Conservation (phyloP, 2,329 filamentous ascomycete genomes). For the Arachnopeziza araneosa region DNA sequence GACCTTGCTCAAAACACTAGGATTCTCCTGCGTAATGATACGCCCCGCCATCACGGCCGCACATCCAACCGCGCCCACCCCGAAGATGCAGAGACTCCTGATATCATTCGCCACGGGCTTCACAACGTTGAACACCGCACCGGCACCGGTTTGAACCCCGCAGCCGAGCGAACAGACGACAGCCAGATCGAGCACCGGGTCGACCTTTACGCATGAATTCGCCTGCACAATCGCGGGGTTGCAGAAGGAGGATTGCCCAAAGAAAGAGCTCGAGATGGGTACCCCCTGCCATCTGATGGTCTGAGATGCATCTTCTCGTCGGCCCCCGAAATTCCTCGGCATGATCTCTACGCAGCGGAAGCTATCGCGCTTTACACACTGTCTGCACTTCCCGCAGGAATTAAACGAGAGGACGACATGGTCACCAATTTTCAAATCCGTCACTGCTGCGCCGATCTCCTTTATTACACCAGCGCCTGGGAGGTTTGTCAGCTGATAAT, state of each 20-base stretch:
- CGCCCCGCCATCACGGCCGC: not conserved
- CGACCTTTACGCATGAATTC: conserved; percentile 20
- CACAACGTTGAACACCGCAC: conserved; percentile 33
- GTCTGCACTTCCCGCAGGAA: conserved; percentile 27
- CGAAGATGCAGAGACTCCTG: conserved; percentile 24
- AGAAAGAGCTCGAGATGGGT: conserved; percentile 23
- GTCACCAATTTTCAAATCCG: conserved; percentile 6
- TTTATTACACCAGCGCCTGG: conserved; percentile 4
- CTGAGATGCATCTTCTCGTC: not conserved
- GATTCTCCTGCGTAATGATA: not conserved
- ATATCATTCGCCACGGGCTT: conserved; percentile 22
- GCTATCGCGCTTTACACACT: conserved; percentile 16
- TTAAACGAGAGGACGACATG: conserved; percentile 31
- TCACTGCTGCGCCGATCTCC: conserved; percentile 2
- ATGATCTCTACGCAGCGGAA: conserved; percentile 18
- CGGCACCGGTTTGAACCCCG: conserved; percentile 37
- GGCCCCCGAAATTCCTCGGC: conserved; percentile 15
- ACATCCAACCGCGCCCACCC: conserved; percentile 33
- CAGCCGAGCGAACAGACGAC: conserved; percentile 36
- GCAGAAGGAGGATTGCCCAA: conserved; percentile 28
- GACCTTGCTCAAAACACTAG: conserved; percentile 43
- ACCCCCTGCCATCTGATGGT: conserved; percentile 2
- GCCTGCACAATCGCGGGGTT: conserved; percentile 20
- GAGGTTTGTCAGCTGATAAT: not conserved
- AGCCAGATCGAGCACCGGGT: conserved; percentile 21